Percentiles rank a stretch among this genome's conserved stretches.
These are phyloP conservation scores for Trametes sanguinea DNA, from an alignment of 768 basidiomycete species.

Conservation along the genomic window DNA sequence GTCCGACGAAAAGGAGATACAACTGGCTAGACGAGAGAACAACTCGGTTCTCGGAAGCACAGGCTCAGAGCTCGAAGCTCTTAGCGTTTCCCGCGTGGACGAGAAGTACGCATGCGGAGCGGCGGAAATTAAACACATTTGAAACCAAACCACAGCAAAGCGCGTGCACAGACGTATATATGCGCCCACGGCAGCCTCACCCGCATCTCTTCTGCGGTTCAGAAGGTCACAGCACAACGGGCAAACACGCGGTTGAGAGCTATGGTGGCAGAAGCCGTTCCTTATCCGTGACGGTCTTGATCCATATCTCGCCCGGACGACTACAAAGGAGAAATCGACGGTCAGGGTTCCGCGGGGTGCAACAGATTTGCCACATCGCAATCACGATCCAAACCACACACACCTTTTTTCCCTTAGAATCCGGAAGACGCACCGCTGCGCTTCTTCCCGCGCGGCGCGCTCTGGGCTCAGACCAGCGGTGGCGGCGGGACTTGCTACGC, in stretches of 20 bases:
- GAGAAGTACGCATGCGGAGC: too few relatives aligned
- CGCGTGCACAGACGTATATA: too few relatives aligned
- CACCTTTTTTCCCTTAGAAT: slow-evolving; percentile 82
- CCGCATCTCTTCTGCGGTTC: not conserved
- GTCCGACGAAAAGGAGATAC: too few relatives aligned
- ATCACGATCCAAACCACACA: not conserved
- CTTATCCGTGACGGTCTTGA: slow-evolving; percentile 64
- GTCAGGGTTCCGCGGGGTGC: too few relatives aligned
- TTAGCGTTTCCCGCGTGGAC: too few relatives aligned
- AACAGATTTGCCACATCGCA: not conserved
- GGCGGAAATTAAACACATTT: too few relatives aligned
- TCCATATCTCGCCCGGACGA: slow-evolving; percentile 75
- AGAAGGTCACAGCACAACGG: not conserved
- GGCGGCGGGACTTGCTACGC: slow-evolving; percentile 41
- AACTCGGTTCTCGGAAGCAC: too few relatives aligned
- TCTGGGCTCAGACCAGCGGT: slow-evolving; percentile 17
- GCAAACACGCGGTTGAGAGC: not conserved
- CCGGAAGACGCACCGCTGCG: slow-evolving; percentile 58
- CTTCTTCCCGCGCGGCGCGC: slow-evolving; percentile 43
- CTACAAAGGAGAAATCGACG: slow-evolving; percentile 34
- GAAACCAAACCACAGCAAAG: too few relatives aligned
- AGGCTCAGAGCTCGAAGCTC: too few relatives aligned
- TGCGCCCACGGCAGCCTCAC: not conserved
- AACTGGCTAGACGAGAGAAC: too few relatives aligned
- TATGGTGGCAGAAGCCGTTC: slow-evolving; percentile 50